A percentile compares a stretch with the other conserved stretches of the same genome.
These are phyloP conservation scores for Hypoxylon lienhwacheense DNA, from an alignment of 495 filamentous ascomycete species.

Conservation along the genomic window DNA sequence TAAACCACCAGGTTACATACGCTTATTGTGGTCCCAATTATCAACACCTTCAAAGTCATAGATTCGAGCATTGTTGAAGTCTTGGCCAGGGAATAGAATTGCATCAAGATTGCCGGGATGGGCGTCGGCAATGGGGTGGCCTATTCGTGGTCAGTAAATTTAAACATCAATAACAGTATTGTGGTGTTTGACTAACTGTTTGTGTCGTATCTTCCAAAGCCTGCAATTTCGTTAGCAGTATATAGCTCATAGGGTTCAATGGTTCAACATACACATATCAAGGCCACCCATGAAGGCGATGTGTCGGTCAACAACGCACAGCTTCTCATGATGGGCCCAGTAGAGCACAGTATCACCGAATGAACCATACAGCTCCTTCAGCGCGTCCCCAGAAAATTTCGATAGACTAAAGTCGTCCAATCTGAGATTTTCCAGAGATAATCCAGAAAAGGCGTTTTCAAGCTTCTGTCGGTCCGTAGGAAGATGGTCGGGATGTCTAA, in stretches of 20 bases:
- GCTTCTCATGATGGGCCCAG: conserved; percentile 96
- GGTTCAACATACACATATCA: conserved; percentile 56
- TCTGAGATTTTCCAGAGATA: conserved; percentile 55
- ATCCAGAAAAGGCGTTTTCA: conserved; percentile 45
- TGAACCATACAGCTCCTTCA: conserved; percentile 77
- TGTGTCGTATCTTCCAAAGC: conserved; percentile 66
- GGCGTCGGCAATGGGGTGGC: conserved; percentile 82
- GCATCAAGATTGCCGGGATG: conserved; percentile 75
- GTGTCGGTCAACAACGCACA: conserved; percentile 77
- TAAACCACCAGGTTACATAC: conserved; percentile 32
- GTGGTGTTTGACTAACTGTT: conserved; percentile 44
- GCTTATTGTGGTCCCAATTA: conserved; percentile 83
- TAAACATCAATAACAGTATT: background rate
- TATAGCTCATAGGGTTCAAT: background rate
- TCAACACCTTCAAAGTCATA: conserved; percentile 85
- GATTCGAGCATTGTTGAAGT: conserved; percentile 90
- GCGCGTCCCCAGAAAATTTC: conserved; percentile 63
- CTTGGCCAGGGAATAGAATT: conserved; percentile 86
- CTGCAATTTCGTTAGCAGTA: conserved; percentile 34
- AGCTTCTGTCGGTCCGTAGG: conserved; percentile 54
- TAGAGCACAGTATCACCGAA: conserved; percentile 81
- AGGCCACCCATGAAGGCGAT: conserved; percentile 90
- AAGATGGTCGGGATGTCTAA: conserved; percentile 88
- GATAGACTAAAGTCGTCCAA: conserved; percentile 51
- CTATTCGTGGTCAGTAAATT: conserved; percentile 39